Evolutionary conservation across 148 eudicot species (phyloP), one percentile per base, ranked within the genome.

Genomic region (Spergularia marina): DNA sequence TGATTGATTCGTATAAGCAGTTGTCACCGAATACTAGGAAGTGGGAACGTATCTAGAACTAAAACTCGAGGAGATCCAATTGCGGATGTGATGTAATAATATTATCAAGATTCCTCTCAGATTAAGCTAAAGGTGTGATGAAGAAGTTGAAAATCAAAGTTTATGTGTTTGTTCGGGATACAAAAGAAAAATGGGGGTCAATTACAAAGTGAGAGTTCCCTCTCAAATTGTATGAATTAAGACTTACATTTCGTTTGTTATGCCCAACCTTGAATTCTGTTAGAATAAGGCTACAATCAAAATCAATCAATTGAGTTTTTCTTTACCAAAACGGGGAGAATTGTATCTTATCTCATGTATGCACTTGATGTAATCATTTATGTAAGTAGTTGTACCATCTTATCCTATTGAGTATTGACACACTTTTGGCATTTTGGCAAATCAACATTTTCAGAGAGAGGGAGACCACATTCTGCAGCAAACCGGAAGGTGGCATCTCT

Each of bases 401-500:
- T 41, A 25, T 18, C 20, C 16, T 15, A 20, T 49, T 68, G 56
- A 23, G 8, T 15, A 20, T 49, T 68, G 56, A 23, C 34, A 68
- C 51, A 49, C 56, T 1, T 25, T 53, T 70, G 59, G 5, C 16
- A 52, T 70, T 60, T 44, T 72, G 11, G 51, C 1, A 12, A 18
- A 58, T 47, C 4, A 40, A 39, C 5, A 21, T 59, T 58, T 14
- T 11, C n/a, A 74, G 77, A 34, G 59, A 74, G 25, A 40, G 25
- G 69, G 51, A 74, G 49, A 52, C 17, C 60, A 49, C 25, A 64
- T 64, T 49, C 77, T 23, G 57, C 23, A 49, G 41, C 77, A 49
- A 34, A 74, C n/a, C 39, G 52, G 53, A 73, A 73, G 74, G 76
- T 65, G 51, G 53, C 59, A 0, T 54, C 59, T 41, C 68, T 41